Evolutionary conservation across 768 basidiomycete species (phyloP).

Genomic region (Cubamyces sp.): DNA sequence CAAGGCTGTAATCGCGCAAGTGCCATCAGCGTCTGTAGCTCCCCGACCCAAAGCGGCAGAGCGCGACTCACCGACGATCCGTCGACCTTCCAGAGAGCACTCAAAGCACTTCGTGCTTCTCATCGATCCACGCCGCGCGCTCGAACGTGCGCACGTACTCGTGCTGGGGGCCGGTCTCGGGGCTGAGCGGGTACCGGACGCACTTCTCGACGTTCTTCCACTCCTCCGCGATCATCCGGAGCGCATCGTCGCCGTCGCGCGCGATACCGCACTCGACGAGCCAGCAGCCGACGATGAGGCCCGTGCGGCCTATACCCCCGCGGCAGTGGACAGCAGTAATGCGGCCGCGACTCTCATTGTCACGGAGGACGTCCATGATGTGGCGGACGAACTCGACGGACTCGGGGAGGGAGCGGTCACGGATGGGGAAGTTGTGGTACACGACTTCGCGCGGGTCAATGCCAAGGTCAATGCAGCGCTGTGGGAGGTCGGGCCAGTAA

Average conservation of each 20-base stretch:
- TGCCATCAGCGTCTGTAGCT: too few relatives aligned
- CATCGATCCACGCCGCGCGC: constrained; percentile 28
- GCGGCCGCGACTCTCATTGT: constrained; percentile 61
- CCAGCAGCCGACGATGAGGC: constrained; percentile 73
- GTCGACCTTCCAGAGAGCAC: not conserved
- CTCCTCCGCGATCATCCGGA: constrained; percentile 64
- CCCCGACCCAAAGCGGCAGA: not conserved
- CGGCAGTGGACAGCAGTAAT: constrained; percentile 78
- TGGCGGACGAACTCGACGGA: constrained; percentile 59
- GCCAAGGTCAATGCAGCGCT: constrained; percentile 56
- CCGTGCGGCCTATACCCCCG: constrained; percentile 74
- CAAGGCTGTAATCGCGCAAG: too few relatives aligned
- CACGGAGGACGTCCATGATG: constrained; percentile 61
- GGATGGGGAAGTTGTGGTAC: constrained; percentile 81
- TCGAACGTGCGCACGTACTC: constrained; percentile 71
- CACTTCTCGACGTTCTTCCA: constrained; percentile 83
- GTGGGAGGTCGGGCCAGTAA: constrained; percentile 58
- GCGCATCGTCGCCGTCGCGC: constrained; percentile 64
- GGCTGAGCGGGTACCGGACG: constrained; percentile 72
- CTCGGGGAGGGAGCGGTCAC: constrained; percentile 68
- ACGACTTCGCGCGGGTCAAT: constrained; percentile 61
- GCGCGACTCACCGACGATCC: constrained; percentile 20
- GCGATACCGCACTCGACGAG: constrained; percentile 69
- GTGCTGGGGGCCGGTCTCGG: constrained; percentile 79
- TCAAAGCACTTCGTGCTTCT: constrained; percentile 26